Base-by-base conservation (phyloP, 345 rosid genomes). In the Theobroma cacao region DNA sequence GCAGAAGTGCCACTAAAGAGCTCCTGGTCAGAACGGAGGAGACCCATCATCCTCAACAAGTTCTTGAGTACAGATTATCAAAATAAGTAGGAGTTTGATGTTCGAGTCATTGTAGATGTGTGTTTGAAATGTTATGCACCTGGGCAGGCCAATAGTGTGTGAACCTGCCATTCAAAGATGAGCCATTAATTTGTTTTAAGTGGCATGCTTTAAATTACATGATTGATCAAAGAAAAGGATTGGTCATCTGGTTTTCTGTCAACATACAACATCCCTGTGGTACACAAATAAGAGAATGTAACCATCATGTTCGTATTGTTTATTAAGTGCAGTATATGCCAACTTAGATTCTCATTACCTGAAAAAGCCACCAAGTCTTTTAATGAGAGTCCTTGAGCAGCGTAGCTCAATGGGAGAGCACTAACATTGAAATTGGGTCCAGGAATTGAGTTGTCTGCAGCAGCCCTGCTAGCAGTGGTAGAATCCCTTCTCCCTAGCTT, bases 401-500 rank as follows among this genome's bases (percentile, higher is more conserved):
- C 14, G 65, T 83, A 89, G 82, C 63, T 79, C 56, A 82, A 66
- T 38, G 60, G 30, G 30, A 87, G 89, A 69, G 22, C 65, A 9
- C 76, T 78, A 7, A 85, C 74, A 79, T 83, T 86, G 33, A 63
- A 73, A 30, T 78, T 47, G 0, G 90, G 87, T 7, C 80, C 38
- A 41, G 89, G 91, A 4, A 90, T 58, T 9, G 75, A 73, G 47
- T 62, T 45, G 61, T 85, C 80, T 43, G 87, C 88, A 26, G 30
- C 78, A 5, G 45, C 76, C 33, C 74, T 79, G 72, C 83, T 87
- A 52, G 89, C 91, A 13, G 83, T 83, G 4, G 74, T 78, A 2
- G 87, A 86, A 45, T 88, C 88, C 71, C 87, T 85, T 80, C 90
- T 87, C 13, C 90, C 93, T 55, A 83, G 4, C n/a, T 41, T 45